A percentile compares a stretch with the other conserved stretches of the same genome.
Conservation (phyloP, 306 rosid genomes). For the Rosa rugosa region DNA sequence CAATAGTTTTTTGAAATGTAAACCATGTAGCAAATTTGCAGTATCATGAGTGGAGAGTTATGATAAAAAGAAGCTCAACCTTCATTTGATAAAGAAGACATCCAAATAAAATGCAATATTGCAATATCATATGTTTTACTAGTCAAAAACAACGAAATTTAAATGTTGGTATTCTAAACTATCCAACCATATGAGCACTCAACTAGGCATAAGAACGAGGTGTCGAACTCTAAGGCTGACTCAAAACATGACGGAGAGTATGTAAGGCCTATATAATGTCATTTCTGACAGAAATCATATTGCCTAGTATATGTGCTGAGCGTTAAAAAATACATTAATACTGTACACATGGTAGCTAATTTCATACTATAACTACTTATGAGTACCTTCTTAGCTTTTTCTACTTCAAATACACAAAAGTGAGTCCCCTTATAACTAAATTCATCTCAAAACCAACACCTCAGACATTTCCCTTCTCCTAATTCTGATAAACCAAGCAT, state of each 20-base stretch:
- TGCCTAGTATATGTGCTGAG: neutral
- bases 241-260: neutral
- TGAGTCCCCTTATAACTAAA: too few relatives aligned
- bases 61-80: neutral
- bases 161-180: neutral
- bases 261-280: neutral
- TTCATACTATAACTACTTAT: neutral
- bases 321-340: neutral
- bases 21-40: neutral
- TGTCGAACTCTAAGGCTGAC: neutral
- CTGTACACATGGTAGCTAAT: neutral
- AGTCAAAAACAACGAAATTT: neutral
- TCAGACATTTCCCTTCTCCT: neutral
- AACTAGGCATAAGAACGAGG: neutral
- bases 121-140: neutral
- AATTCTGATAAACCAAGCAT: neutral
- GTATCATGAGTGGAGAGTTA: neutral
- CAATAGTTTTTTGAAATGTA: neutral
- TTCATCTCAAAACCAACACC: too few relatives aligned
- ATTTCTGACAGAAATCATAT: neutral
- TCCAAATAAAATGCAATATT: neutral
- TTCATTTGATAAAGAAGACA: neutral
- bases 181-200: neutral
- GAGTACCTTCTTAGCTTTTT: neutral
- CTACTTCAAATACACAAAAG: neutral